Evolutionary conservation across 768 basidiomycete species (phyloP).

Genomic region (Candolleomyces aberdarensis): DNA sequence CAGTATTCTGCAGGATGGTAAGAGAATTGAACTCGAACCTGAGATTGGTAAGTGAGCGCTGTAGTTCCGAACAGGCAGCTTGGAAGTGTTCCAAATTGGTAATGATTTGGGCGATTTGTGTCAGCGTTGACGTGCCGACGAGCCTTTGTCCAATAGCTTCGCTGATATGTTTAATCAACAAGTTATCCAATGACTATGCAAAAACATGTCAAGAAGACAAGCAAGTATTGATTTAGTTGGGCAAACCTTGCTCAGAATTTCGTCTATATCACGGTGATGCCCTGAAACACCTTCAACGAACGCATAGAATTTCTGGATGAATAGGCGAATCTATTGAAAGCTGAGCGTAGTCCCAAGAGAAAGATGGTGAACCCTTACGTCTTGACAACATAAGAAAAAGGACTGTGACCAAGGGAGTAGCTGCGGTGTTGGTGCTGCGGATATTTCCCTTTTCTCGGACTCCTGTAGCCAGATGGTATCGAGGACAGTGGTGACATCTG

Average conservation of each 20-base stretch:
- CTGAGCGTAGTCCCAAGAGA: neutral
- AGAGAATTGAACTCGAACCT: conserved; percentile 42
- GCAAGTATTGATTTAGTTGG: neutral
- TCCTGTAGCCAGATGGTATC: conserved; percentile 78
- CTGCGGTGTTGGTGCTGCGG: conserved; percentile 62
- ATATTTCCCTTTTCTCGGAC: conserved; percentile 59
- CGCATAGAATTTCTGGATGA: conserved; percentile 93
- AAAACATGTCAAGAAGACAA: conserved; percentile 3
- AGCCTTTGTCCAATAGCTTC: conserved; percentile 75
- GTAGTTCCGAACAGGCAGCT: conserved; percentile 79
- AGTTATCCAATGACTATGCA: conserved; percentile 76
- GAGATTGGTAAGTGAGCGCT: conserved; percentile 77
- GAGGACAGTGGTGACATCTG: conserved; percentile 73
- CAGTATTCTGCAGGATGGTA: neutral
- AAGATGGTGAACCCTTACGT: conserved; percentile 42
- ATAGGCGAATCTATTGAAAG: conserved; percentile 65
- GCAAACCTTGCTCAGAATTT: conserved; percentile 79
- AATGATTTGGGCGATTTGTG: conserved; percentile 90
- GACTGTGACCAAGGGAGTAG: conserved; percentile 92
- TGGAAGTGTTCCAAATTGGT: conserved; percentile 93
- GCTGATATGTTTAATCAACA: conserved; percentile 75
- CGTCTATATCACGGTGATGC: conserved; percentile 89
- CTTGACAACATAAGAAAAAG: conserved; percentile 92
- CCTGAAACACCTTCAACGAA: conserved; percentile 95
- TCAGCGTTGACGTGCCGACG: conserved; percentile 70